These are phyloP conservation scores for Alisma plantagoaquatica DNA, from an alignment of 106 monocot species.

Conservation along the genomic window DNA sequence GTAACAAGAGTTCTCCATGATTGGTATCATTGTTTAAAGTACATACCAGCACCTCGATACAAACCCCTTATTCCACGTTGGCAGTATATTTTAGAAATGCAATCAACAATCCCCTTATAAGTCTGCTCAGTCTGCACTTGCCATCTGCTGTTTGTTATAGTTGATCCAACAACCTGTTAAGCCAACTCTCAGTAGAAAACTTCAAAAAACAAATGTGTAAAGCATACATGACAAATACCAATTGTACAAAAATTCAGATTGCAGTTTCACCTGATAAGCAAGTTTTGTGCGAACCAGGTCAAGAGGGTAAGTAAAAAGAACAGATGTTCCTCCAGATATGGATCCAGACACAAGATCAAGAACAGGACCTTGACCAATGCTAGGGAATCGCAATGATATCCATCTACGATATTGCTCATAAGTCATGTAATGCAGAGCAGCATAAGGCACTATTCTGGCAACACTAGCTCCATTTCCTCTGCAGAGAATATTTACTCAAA, in stretches of 20 bases:
- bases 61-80: constrained; percentile 78
- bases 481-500: constrained; percentile 5
- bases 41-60: constrained; percentile 78
- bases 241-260: neutral
- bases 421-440: constrained; percentile 93
- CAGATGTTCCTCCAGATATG: constrained; percentile 83
- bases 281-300: constrained; percentile 90
- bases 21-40: too few species aligned
- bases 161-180: constrained; percentile 54
- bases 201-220: neutral
- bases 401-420: constrained; percentile 89
- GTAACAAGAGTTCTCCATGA: too few species aligned
- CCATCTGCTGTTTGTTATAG: constrained; percentile 18
- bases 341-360: constrained; percentile 80
- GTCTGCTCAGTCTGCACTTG: constrained; percentile 25
- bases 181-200: neutral
- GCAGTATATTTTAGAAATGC: constrained; percentile 57
- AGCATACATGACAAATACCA: too few species aligned
- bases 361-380: constrained; percentile 50
- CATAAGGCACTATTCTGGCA: constrained; percentile 92
- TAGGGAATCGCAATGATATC: constrained; percentile 51
- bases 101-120: constrained; percentile 84
- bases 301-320: constrained; percentile 84
- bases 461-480: constrained; percentile 96
- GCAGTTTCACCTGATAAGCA: constrained; percentile 71